Percentiles rank a stretch among this genome's conserved stretches.
phyloP scores from a whole-genome alignment of 345 rosid species.

The Orychophragmus violaceus region DNA sequence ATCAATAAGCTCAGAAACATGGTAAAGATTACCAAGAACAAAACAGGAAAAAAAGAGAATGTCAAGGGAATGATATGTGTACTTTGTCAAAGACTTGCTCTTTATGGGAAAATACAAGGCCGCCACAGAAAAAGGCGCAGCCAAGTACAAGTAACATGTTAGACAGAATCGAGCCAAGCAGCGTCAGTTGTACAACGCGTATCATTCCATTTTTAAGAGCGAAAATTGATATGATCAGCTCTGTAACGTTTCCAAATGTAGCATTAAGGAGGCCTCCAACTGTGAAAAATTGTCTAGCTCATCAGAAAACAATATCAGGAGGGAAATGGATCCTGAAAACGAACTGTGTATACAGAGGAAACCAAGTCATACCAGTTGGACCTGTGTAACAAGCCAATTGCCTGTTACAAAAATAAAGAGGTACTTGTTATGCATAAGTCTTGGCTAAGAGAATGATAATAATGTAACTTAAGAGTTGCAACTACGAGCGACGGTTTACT shows the following conservation, averaged over 20 bases:
- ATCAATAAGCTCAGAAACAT: conserved; percentile 29
- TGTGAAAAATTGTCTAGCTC: conserved; percentile 5
- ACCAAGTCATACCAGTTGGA: conserved; percentile 54
- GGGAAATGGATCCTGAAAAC: background rate
- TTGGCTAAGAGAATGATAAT: background rate
- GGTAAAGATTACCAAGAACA: background rate
- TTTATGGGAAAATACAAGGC: conserved; percentile 54
- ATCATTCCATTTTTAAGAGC: conserved; percentile 73
- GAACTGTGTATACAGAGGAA: background rate
- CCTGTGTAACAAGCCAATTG: conserved; percentile 88
- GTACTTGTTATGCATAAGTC: background rate
- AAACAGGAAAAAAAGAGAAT: background rate
- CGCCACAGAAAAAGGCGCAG: conserved; percentile 89
- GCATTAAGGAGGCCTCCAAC: conserved; percentile 95
- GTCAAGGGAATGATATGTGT: background rate
- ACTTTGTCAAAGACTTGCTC: conserved; percentile 89
- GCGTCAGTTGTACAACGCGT: conserved; percentile 85
- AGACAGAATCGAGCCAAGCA: conserved; percentile 86
- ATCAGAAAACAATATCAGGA: background rate
- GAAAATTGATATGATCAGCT: conserved; percentile 80
- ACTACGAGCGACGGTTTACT: conserved; percentile 42
- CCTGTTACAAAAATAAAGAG: conserved; percentile 36
- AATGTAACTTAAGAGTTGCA: background rate
- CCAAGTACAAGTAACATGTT: conserved; percentile 98
- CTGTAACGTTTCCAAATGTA: conserved; percentile 94